Percentiles rank a stretch among this genome's conserved stretches.
These are phyloP conservation scores for Neospermospora avenae DNA, from an alignment of 2,329 filamentous ascomycete species.

Conservation along the genomic window DNA sequence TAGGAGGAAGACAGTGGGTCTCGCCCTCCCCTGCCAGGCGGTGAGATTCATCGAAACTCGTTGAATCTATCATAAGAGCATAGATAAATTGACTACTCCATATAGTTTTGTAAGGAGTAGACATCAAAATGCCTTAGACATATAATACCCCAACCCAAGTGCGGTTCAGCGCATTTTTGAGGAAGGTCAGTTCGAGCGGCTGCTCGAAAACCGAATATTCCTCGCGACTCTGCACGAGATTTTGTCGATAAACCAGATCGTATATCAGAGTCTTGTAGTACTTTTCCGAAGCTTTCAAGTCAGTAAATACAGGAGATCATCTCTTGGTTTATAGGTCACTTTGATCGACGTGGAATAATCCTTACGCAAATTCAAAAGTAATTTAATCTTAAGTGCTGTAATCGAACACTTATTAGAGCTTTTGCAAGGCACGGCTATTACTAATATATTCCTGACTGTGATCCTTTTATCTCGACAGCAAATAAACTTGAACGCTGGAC, in stretches of 20 bases:
- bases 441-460: slow-evolving; percentile 12
- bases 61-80: background rate
- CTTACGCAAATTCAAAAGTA: slow-evolving; percentile 5
- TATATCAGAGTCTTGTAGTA: slow-evolving; percentile 2
- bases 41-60: background rate
- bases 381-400: slow-evolving; percentile 1
- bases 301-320: slow-evolving; percentile 9
- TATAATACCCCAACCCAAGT: slow-evolving; percentile 8
- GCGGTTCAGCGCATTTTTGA: slow-evolving; percentile 9
- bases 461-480: slow-evolving; percentile 5
- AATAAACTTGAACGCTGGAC: slow-evolving; percentile 13
- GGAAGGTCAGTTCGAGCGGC: slow-evolving; percentile 8
- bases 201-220: slow-evolving; percentile 6
- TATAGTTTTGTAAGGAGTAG: background rate
- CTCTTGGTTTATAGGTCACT: slow-evolving; percentile 13
- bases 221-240: slow-evolving; percentile 2
- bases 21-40: background rate
- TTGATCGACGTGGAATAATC: background rate
- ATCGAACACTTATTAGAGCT: slow-evolving; percentile 9
- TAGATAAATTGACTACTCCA: background rate
- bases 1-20: background rate
- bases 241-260: slow-evolving; percentile 5
- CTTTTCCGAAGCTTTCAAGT: slow-evolving; percentile 1
- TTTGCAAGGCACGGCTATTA: slow-evolving; percentile 15
- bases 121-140: slow-evolving; percentile 11